A percentile compares a stretch with the other conserved stretches of the same genome.
phyloP scores from a whole-genome alignment of 306 rosid species.

The Trifolium repens region DNA sequence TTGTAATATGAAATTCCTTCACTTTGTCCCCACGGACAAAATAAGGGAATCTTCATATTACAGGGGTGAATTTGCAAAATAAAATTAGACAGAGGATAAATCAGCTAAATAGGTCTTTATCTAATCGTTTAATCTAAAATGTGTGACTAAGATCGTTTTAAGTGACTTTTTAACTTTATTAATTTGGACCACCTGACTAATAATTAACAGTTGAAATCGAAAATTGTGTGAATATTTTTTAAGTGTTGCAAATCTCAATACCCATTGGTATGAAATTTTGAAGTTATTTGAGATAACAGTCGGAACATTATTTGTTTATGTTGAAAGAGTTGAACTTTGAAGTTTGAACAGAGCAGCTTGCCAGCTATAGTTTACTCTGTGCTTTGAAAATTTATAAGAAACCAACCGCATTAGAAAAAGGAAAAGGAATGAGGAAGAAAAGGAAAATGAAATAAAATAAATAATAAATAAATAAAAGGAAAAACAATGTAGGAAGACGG shows the following conservation, averaged over 20 bases:
- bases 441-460: slow-evolving; percentile 3
- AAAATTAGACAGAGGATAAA: too few species aligned
- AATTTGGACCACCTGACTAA: too few species aligned
- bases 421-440: neutral
- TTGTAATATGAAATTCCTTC: too few species aligned
- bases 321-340: neutral
- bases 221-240: too few species aligned
- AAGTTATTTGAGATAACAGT: neutral
- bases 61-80: too few species aligned
- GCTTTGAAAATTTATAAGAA: slow-evolving; percentile 10
- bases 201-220: too few species aligned
- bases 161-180: too few species aligned
- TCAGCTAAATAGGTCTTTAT: neutral
- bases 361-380: slow-evolving; percentile 38
- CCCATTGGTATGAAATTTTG: neutral
- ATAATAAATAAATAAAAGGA: neutral
- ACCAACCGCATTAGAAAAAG: slow-evolving; percentile 33
- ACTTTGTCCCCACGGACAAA: too few species aligned
- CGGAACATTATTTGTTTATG: slow-evolving; percentile 27
- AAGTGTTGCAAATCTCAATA: too few species aligned
- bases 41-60: too few species aligned
- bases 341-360: slow-evolving; percentile 2
- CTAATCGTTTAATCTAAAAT: neutral
- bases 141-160: too few species aligned
- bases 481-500: slow-evolving; percentile 17